These are phyloP conservation scores for Flaveria bidentis DNA, from an alignment of 129 eudicot genomes.

Conservation along the genomic window DNA sequence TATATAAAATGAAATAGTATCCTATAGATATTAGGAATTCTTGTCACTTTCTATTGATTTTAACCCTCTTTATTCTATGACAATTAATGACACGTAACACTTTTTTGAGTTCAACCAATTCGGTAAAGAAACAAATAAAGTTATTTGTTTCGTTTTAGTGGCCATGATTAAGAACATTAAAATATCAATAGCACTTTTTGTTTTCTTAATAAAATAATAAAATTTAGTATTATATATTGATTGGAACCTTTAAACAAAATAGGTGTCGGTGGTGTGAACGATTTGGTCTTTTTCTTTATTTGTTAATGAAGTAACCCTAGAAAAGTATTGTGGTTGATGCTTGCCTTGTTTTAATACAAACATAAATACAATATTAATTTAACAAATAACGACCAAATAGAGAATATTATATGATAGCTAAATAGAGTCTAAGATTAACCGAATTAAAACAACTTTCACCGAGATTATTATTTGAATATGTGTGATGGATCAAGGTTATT, in stretches of 20 bases:
- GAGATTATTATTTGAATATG: too few species aligned
- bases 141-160: background rate
- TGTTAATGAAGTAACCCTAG: background rate
- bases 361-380: too few species aligned
- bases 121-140: background rate
- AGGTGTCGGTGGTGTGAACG: conserved; percentile 29
- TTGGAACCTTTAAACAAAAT: conserved; percentile 1
- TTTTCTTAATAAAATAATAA: background rate
- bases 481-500: too few species aligned
- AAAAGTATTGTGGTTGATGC: too few species aligned
- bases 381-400: too few species aligned
- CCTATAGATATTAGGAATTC: background rate
- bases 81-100: background rate
- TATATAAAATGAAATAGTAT: too few species aligned
- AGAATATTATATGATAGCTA: too few species aligned
- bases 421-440: too few species aligned
- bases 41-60: background rate
- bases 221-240: background rate
- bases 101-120: background rate
- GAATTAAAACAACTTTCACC: too few species aligned
- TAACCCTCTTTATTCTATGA: background rate
- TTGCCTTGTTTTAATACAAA: too few species aligned
- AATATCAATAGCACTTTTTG: background rate
- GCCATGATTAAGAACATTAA: background rate
- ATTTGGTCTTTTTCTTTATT: background rate